Evolutionary conservation across 2,329 filamentous ascomycete genomes (phyloP), one percentile per base, ranked within the genome.

Genomic region (Meredithiella fracta): DNA sequence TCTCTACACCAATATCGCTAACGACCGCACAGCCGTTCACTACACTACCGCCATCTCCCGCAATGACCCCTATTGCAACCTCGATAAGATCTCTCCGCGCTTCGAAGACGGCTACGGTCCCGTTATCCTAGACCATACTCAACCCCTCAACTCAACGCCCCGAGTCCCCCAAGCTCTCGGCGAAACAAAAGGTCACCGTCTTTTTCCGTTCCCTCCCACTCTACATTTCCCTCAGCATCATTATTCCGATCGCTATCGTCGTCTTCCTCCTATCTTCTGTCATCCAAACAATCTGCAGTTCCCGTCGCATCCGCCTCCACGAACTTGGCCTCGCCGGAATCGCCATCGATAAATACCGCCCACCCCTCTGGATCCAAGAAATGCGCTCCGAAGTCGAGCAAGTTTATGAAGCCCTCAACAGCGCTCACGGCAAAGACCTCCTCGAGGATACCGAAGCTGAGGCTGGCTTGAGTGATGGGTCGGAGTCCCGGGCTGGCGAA

Each of bases 1-100:
- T 3, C 71, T 94, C 1, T 97, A 97, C 67, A 76, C 84, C 44
- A 97, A 97, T 65, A 82, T 94, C 50, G 72, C 85, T 64, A 95
- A 96, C 67, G 91, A 97, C 69, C 75, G 82, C 55, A 86, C 79
- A 47, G 86, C 87, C 3, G 79, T 83, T 0, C 87, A 86, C 68
- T 95, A 91, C 66, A 96, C 91, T 0, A 86, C 88, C 0, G 75
- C 74, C 20, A 87, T 96, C 49, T 76, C 82, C 23, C 82, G 81
- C 63, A 85, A 76, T 0, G 86, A 97, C 63, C 90, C 89, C 0
- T 97, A 81, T 64, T 74, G 74, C 0, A 78, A 76, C 3, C 66
- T 91, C 59, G 79, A 83, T 22, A 20, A 26, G 20, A 25, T 59
- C 14, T 50, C 47, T 4, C 58, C 58, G 15, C 86, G 86, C 64